These are phyloP conservation scores for Melaleuca alternifolia DNA, from an alignment of 345 rosid species.

Conservation along the genomic window DNA sequence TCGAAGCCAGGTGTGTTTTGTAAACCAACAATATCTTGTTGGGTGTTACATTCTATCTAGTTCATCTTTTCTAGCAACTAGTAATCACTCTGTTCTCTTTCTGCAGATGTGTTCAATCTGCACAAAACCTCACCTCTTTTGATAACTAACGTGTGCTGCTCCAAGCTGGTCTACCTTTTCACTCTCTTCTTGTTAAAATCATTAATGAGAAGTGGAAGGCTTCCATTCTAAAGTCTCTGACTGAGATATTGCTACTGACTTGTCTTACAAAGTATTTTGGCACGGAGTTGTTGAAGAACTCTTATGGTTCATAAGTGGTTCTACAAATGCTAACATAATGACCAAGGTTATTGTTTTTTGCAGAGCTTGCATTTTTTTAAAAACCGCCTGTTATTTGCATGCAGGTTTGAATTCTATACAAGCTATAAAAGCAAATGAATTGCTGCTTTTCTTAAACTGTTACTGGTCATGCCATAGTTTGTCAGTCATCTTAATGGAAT, in stretches of 20 bases:
- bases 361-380: neutral
- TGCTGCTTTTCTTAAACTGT: neutral
- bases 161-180: neutral
- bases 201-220: neutral
- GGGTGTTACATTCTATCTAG: neutral
- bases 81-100: neutral
- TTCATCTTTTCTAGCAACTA: neutral
- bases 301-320: conserved; percentile 91
- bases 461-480: neutral
- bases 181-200: neutral
- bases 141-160: conserved; percentile 54
- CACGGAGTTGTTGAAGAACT: conserved; percentile 92
- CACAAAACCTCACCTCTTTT: conserved; percentile 73
- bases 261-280: conserved; percentile 81
- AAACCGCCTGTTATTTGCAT: neutral
- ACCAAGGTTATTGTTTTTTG: neutral
- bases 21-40: neutral
- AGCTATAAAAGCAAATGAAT: neutral
- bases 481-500: neutral
- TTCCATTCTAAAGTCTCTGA: neutral
- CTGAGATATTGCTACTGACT: neutral
- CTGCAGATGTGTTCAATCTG: conserved; percentile 68
- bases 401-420: neutral
- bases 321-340: conserved; percentile 75
- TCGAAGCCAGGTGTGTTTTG: conserved; percentile 50